Percentiles rank a stretch among this genome's conserved stretches.
These are phyloP conservation scores for Dorcoceras hygrometricum DNA, from an alignment of 257 asterid species.

Conservation along the genomic window DNA sequence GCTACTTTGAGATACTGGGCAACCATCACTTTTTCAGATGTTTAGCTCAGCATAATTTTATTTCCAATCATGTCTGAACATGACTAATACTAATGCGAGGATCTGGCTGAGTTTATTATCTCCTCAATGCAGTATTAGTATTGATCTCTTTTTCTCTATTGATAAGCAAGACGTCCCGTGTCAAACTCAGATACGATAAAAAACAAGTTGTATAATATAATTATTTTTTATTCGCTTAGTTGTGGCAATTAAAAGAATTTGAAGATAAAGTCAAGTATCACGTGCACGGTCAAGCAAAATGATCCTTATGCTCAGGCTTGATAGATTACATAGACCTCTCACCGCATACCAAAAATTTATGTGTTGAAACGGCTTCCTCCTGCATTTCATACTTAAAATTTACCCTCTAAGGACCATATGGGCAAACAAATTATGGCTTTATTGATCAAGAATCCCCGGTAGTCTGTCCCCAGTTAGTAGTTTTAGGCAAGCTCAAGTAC, in stretches of 20 bases:
- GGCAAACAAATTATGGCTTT: background rate
- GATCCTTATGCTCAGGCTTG: background rate
- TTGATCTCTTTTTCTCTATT: background rate
- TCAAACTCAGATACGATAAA: background rate
- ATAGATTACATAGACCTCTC: background rate
- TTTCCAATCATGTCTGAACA: background rate
- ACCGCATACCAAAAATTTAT: background rate
- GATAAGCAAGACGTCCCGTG: background rate
- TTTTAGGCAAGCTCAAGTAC: background rate
- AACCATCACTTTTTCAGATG: background rate
- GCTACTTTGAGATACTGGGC: background rate
- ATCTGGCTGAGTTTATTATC: background rate
- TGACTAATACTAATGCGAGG: background rate
- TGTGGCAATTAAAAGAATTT: background rate
- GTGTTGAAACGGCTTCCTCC: background rate
- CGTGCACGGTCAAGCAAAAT: background rate
- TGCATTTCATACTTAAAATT: background rate
- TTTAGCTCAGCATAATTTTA: no score
- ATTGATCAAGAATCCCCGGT: background rate
- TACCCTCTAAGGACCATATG: background rate
- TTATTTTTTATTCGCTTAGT: no score
- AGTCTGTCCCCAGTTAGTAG: background rate
- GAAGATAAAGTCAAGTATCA: background rate
- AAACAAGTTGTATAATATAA: background rate
- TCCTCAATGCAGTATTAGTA: background rate